Evolutionary conservation across 2,329 filamentous ascomycete species (phyloP), one percentile per base, ranked within the genome.

Genomic region (Claviceps purpurea): DNA sequence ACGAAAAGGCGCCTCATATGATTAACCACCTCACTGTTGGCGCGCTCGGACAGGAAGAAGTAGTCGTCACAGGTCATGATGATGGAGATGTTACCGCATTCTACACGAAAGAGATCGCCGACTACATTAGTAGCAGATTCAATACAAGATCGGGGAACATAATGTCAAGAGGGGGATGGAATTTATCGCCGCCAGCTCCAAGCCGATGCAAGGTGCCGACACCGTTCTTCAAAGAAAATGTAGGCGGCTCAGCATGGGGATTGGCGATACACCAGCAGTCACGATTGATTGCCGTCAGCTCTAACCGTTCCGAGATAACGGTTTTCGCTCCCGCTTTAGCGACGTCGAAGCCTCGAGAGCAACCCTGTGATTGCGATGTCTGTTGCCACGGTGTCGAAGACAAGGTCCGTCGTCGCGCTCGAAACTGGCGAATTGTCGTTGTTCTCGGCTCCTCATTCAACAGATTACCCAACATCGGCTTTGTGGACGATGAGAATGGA

Each of bases 211-310:
- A 49, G 34, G 20, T 37, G 22, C 58, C 70, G 54, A 60, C 57
- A 51, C 70, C 71, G 0, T 87, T 95, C 61, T 87, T 95, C 53
- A 79, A 81, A 53, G 78, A 85, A 40, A 89, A 86, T 62, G 89
- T 95, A 2, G 79, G 79, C 1, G 70, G 69, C 24, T 91, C 87
- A 54, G 91, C 90, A 2, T 98, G 93, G 93, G 93, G 91, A 0
- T 68, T 95, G 47, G 85, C 89, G 7, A 76, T 95, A 11, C 91
- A 97, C 64, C 76, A 80, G 56, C 72, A 82, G 56, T 88, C 87
- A n/a, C 81, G 90, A 0, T 72, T 96, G 55, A 85, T 98, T 56
- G 93, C 91, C 0, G 84, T 94, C 42, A 87, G 86, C 59, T 82
- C 87, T 0, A 97, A 98, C 63, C 78, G 75, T 4, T 62, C 63